These are phyloP conservation scores for Coemansia reversa DNA, from an alignment of 192 early-diverging fungal genomes.

Conservation along the genomic window DNA sequence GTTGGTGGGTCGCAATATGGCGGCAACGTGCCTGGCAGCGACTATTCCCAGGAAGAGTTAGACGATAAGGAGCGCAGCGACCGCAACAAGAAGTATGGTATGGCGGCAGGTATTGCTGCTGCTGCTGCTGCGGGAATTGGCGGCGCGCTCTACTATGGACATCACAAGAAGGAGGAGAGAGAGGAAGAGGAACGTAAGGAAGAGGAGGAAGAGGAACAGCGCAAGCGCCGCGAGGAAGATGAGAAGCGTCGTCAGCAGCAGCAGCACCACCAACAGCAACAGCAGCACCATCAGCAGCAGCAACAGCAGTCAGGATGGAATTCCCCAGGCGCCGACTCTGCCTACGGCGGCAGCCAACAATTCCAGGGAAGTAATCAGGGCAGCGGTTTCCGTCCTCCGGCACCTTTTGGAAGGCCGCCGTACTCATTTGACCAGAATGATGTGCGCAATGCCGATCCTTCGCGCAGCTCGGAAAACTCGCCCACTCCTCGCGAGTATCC, in stretches of 20 bases:
- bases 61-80: slow-evolving; percentile 30
- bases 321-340: slow-evolving; percentile 37
- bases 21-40: slow-evolving; percentile 40
- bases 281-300: slow-evolving; percentile 13
- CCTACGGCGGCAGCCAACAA: slow-evolving; percentile 28
- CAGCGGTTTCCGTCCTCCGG: slow-evolving; percentile 28
- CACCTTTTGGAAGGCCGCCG: slow-evolving; percentile 24
- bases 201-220: slow-evolving; percentile 21
- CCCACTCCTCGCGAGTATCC: slow-evolving; percentile 48
- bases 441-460: slow-evolving; percentile 41
- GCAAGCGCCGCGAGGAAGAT: slow-evolving; percentile 19
- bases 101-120: slow-evolving; percentile 27
- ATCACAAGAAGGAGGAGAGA: slow-evolving; percentile 45
- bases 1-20: slow-evolving; percentile 27
- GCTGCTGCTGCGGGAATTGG: slow-evolving; percentile 24
- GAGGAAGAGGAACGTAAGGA: slow-evolving; percentile 22
- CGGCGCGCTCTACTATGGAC: slow-evolving; percentile 40
- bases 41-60: slow-evolving; percentile 46
- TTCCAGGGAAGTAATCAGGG: slow-evolving; percentile 4
- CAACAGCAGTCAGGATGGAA: slow-evolving; percentile 16
- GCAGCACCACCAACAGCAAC: slow-evolving; percentile 17
- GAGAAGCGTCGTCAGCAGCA: slow-evolving; percentile 20
- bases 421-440: slow-evolving; percentile 46
- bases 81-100: slow-evolving; percentile 37
- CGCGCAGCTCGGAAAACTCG: slow-evolving; percentile 42